These are phyloP conservation scores for Sugiyamaella xylanicola DNA, from an alignment of 1,139 yeast genomes.

Conservation along the genomic window DNA sequence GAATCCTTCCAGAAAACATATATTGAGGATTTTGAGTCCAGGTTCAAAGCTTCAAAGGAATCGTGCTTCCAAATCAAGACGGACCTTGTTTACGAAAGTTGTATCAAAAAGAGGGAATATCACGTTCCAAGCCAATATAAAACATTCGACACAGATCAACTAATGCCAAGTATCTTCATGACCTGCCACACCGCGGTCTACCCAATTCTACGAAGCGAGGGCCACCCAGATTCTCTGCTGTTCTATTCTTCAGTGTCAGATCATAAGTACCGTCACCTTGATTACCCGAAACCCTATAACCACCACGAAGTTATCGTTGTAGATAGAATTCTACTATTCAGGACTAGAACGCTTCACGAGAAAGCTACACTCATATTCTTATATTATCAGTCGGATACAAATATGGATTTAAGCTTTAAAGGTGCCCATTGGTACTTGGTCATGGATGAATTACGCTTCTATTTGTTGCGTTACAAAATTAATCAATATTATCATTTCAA, in stretches of 20 bases:
- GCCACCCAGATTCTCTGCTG: background rate
- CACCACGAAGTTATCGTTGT: no score
- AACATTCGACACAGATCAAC: background rate
- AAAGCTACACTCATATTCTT: background rate
- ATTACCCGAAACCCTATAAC: background rate
- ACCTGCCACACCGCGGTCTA: background rate
- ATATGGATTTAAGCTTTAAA: background rate
- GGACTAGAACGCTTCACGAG: no score
- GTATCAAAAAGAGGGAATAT: background rate
- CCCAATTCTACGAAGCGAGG: background rate
- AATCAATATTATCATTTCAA: background rate
- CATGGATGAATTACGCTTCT: background rate
- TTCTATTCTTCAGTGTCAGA: background rate
- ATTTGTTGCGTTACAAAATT: background rate
- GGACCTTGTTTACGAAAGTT: background rate
- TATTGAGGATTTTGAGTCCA: background rate
- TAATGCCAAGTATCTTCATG: background rate
- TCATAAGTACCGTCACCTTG: background rate
- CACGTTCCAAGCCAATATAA: no score
- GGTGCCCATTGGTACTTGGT: background rate
- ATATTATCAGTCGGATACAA: background rate
- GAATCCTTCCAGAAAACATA: background rate
- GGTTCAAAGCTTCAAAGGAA: no score
- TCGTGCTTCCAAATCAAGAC: no score
- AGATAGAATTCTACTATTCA: no score